Percentiles rank a stretch among this genome's conserved stretches.
Evolutionary conservation across 306 rosid species (phyloP).

Genomic region (Sphenostylis stenocarpa): DNA sequence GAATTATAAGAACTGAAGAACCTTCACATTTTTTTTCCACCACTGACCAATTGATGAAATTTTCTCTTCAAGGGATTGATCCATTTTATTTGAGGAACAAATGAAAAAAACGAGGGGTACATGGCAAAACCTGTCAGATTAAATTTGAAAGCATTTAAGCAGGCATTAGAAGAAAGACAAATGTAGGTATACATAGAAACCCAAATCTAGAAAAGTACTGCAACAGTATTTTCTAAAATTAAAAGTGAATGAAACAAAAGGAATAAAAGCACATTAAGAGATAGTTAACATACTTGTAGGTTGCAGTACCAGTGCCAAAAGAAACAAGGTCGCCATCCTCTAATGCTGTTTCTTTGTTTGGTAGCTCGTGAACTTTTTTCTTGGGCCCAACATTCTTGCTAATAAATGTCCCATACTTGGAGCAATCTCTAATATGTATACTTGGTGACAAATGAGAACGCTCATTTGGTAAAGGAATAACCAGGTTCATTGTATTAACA

Average conservation of each 20-base stretch:
- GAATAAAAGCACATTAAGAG: constrained; percentile 11
- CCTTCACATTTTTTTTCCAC: constrained; percentile 16
- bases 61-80: constrained; percentile 59
- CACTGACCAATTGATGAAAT: constrained; percentile 81
- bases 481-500: constrained; percentile 58
- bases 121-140: constrained; percentile 72
- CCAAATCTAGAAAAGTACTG: constrained; percentile 23
- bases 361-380: constrained; percentile 74
- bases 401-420: constrained; percentile 82
- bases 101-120: constrained; percentile 61
- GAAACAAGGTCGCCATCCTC: constrained; percentile 73
- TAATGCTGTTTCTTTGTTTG: constrained; percentile 68
- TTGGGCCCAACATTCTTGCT: constrained; percentile 52
- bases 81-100: constrained; percentile 47
- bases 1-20: constrained; percentile 29
- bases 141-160: constrained; percentile 20
- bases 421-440: constrained; percentile 69
- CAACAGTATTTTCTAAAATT: constrained; percentile 1
- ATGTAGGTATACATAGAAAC: not conserved
- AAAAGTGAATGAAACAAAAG: constrained; percentile 8
- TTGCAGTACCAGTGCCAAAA: constrained; percentile 91
- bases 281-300: constrained; percentile 62
- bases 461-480: constrained; percentile 37
- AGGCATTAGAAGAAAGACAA: not conserved
- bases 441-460: constrained; percentile 33